Evolutionary conservation across 306 rosid species (phyloP).

Genomic region (Canavalia ensiformis): DNA sequence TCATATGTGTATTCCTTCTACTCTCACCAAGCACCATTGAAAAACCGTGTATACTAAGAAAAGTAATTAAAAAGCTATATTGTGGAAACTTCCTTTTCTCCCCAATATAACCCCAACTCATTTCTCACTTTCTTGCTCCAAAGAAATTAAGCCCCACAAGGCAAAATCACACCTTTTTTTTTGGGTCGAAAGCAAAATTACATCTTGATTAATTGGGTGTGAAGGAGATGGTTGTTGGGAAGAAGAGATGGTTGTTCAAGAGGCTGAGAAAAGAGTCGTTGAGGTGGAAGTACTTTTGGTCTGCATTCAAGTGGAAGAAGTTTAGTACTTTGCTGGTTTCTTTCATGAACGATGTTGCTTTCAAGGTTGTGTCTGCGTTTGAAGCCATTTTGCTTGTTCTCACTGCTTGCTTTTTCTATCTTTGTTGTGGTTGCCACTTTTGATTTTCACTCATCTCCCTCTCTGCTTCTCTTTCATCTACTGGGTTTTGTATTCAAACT

Average conservation of each 20-base stretch:
- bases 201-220: not conserved
- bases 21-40: not conserved
- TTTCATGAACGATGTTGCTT: constrained; percentile 61
- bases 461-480: not conserved
- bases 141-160: constrained; percentile 2
- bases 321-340: constrained; percentile 55
- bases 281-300: constrained; percentile 59
- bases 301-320: constrained; percentile 66
- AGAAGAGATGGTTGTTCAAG: constrained; percentile 64
- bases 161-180: not conserved
- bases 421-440: constrained; percentile 74
- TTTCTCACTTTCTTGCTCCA: not conserved
- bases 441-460: constrained; percentile 12
- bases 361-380: constrained; percentile 65
- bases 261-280: constrained; percentile 56
- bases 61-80: not conserved
- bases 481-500: not conserved
- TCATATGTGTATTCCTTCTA: not conserved
- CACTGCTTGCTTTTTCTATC: constrained; percentile 62
- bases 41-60: constrained; percentile 34
- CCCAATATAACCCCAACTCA: constrained; percentile 35
- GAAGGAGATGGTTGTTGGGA: constrained; percentile 35
- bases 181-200: too few relatives aligned
- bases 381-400: constrained; percentile 66
- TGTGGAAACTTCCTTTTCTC: constrained; percentile 34